Conservation (phyloP, 176 grass and related monocot genomes). For the Triticum timopheevii region DNA sequence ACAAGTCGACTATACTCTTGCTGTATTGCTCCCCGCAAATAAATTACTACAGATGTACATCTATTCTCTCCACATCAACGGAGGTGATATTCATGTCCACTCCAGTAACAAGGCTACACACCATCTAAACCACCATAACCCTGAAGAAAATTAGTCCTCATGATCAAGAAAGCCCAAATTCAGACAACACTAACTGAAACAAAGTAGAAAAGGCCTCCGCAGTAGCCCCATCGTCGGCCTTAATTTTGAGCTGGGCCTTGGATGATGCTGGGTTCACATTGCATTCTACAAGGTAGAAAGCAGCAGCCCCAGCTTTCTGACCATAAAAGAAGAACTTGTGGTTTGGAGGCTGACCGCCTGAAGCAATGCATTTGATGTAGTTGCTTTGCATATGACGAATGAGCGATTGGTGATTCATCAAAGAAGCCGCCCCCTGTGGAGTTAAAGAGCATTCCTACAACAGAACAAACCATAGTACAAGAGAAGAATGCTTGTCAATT, state of each 20-base stretch:
- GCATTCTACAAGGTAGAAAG: slow-evolving; percentile 91
- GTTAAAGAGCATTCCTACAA: slow-evolving; percentile 71
- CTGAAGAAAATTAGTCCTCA: not conserved
- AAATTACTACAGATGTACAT: not conserved
- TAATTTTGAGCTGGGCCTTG: slow-evolving; percentile 84
- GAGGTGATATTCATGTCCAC: slow-evolving; percentile 9
- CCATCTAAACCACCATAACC: not conserved
- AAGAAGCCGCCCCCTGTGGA: slow-evolving; percentile 65
- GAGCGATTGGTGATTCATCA: slow-evolving; percentile 74
- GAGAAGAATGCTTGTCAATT: not conserved
- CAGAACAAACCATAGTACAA: not conserved
- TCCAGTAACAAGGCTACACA: not conserved
- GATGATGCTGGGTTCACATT: slow-evolving; percentile 75
- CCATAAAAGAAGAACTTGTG: slow-evolving; percentile 98
- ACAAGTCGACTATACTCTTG: not conserved
- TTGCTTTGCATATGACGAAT: slow-evolving; percentile 89
- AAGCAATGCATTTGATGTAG: slow-evolving; percentile 84
- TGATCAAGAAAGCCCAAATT: slow-evolving; percentile 60
- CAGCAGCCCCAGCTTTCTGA: slow-evolving; percentile 59
- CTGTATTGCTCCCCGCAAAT: slow-evolving; percentile 42
- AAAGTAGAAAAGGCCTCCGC: slow-evolving; percentile 64
- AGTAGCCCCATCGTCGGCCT: slow-evolving; percentile 69
- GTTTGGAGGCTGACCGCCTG: slow-evolving; percentile 84
- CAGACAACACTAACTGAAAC: slow-evolving; percentile 69
- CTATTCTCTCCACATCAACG: not conserved